These are phyloP conservation scores for Colletotrichum sp. DNA, from an alignment of 2,329 filamentous ascomycete species.

Conservation along the genomic window DNA sequence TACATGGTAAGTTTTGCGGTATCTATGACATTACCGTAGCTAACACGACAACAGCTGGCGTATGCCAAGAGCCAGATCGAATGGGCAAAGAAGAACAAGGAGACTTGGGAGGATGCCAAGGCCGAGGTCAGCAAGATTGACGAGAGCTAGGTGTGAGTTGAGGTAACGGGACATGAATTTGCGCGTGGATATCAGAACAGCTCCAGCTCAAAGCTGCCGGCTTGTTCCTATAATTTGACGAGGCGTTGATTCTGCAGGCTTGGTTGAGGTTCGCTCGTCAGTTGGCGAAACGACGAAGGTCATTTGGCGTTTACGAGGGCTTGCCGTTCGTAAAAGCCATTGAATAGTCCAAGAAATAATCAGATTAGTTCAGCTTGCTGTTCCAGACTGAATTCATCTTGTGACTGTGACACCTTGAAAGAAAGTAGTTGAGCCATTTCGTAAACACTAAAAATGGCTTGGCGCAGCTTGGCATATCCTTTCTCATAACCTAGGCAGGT, in stretches of 20 bases:
- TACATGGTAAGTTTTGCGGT: slow-evolving; percentile 80
- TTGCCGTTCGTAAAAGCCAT: slow-evolving; percentile 14
- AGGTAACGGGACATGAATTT: background rate
- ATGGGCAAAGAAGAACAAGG: slow-evolving; percentile 90
- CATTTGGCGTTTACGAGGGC: slow-evolving; percentile 18
- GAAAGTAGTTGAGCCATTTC: background rate
- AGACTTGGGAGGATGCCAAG: slow-evolving; percentile 91
- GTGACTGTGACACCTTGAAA: background rate
- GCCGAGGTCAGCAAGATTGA: slow-evolving; percentile 90
- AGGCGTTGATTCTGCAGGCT: slow-evolving; percentile 14
- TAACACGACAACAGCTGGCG: slow-evolving; percentile 65
- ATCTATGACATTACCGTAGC: background rate
- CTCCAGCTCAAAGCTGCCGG: background rate
- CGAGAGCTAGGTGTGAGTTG: slow-evolving; percentile 45
- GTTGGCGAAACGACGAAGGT: slow-evolving; percentile 6
- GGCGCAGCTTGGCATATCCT: background rate
- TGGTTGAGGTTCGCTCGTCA: slow-evolving; percentile 5
- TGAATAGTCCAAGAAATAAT: background rate
- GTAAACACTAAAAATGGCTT: background rate
- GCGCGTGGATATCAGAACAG: slow-evolving; percentile 2
- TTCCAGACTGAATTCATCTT: background rate
- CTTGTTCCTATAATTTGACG: slow-evolving; percentile 14
- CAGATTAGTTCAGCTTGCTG: background rate
- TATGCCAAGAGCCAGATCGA: slow-evolving; percentile 93
- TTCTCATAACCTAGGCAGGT: background rate